Base-by-base conservation (phyloP, 2,329 filamentous ascomycete species). In the Dactylellina drechsleri region DNA sequence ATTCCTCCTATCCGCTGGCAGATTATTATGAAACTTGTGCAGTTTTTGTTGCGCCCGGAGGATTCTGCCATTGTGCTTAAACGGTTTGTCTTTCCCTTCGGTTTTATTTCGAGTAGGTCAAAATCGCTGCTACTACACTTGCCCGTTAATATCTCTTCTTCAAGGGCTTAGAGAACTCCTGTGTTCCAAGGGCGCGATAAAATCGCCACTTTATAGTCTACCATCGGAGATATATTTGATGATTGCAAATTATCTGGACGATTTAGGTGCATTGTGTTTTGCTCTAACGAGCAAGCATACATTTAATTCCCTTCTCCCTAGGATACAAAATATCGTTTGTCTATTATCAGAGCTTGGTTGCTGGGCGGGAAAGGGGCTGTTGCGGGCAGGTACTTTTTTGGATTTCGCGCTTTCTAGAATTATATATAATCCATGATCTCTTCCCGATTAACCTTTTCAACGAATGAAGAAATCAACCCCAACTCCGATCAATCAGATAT, bases 311-410 rank as follows among this genome's bases (percentile, higher is more conserved):
- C 4, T 53, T 10, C 41, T 16, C 2, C 26, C 31, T 10, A 43
- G 43, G 7, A 2, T 70, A 15, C 66, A 70, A 50, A 50, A 62
- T 20, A 70, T 70, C 1, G 56, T 70, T 4, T 70, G 66, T 23
- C 66, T 57, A 5, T 16, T 70, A 7, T 20, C 49, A n/a, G 66
- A 70, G 6, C 40, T 70, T 26, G 66, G 66, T 20, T 62, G 57
- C 41, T 70, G 66, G 66, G 57, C 66, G 0, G 66, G 66, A 15
- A 70, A 57, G 31, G 12, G 36, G 2, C 12, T 70, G 31, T 40
- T 62, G 20, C 56, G 58, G 57, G 41, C 66, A 31, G 66, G 66
- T 70, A 23, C 16, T 45, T 26, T 18, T 18, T 23, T 23, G 23
- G 23, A 4, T 23, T 31, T 12, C n/a, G 8, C 15, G 23, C 4